phyloP scores from a whole-genome alignment of 495 filamentous ascomycete genomes.

The Rhypophila decipiens region DNA sequence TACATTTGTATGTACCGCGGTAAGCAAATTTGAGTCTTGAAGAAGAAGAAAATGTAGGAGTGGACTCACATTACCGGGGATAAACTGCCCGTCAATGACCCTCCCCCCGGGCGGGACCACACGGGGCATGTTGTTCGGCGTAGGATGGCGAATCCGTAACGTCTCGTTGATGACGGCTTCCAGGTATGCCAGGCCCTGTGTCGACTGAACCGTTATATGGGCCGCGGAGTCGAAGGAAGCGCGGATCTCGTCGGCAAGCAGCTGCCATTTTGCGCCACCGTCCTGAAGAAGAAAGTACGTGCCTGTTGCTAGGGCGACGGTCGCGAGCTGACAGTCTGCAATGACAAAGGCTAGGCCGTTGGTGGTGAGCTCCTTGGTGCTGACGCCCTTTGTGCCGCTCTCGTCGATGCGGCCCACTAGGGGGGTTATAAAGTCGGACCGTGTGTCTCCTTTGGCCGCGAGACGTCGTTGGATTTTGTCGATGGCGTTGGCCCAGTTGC shows the following conservation, averaged over 20 bases:
- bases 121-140: conserved; percentile 36
- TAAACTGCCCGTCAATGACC: conserved; percentile 33
- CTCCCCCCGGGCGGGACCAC: conserved; percentile 33
- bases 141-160: conserved; percentile 48
- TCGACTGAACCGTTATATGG: conserved; percentile 39
- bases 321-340: conserved; percentile 42
- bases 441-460: conserved; percentile 11
- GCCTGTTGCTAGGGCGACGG: conserved; percentile 36
- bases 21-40: too few relatives aligned
- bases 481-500: conserved; percentile 12
- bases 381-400: conserved; percentile 3
- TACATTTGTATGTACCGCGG: too few relatives aligned
- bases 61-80: conserved; percentile 27
- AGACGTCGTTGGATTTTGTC: conserved; percentile 17
- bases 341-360: conserved; percentile 3
- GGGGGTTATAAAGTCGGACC: conserved; percentile 27
- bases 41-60: too few relatives aligned
- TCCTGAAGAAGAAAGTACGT: conserved; percentile 42
- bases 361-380: conserved; percentile 1
- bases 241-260: conserved; percentile 41
- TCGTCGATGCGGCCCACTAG: conserved; percentile 27
- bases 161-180: conserved; percentile 45
- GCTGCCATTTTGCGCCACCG: conserved; percentile 26
- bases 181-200: conserved; percentile 40
- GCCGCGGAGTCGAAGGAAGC: conserved; percentile 29